Percentiles rank a stretch among this genome's conserved stretches.
phyloP scores from a whole-genome alignment of 169 alveolate species.

The Plasmodium chabaudi region DNA sequence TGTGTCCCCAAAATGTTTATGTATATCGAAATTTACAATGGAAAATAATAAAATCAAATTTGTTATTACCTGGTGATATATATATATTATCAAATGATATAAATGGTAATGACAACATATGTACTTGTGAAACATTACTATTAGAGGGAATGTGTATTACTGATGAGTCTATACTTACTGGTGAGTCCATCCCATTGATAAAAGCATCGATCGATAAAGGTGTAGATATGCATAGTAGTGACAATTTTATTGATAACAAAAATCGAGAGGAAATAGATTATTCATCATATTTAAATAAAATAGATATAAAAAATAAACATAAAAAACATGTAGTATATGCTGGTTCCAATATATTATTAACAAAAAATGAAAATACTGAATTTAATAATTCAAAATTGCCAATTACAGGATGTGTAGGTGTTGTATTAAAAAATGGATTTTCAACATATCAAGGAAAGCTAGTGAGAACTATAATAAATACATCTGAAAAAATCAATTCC shows the following conservation, averaged over 20 bases:
- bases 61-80: slow-evolving; percentile 96
- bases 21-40: slow-evolving; percentile 92
- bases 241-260: slow-evolving; percentile 6
- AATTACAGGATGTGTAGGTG: slow-evolving; percentile 80
- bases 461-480: slow-evolving; percentile 95
- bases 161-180: slow-evolving; percentile 91
- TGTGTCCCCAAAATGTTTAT: slow-evolving; percentile 89
- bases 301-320: slow-evolving; percentile 78
- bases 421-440: slow-evolving; percentile 88
- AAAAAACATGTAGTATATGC: slow-evolving; percentile 93
- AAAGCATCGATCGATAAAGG: slow-evolving; percentile 79
- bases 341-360: slow-evolving; percentile 92
- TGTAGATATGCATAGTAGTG: neutral
- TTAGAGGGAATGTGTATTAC: slow-evolving; percentile 83
- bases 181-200: slow-evolving; percentile 89
- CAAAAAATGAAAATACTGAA: slow-evolving; percentile 81
- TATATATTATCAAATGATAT: slow-evolving; percentile 77
- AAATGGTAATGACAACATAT: slow-evolving; percentile 66
- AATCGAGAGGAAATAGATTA: slow-evolving; percentile 63
- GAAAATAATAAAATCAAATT: slow-evolving; percentile 89
- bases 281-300: slow-evolving; percentile 62
- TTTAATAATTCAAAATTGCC: slow-evolving; percentile 75
- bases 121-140: slow-evolving; percentile 71
- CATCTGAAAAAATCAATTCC: slow-evolving; percentile 93
- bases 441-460: slow-evolving; percentile 97